These are phyloP conservation scores for Wallacemonas sp. DNA, from an alignment of 208 protist genomes.

Conservation along the genomic window DNA sequence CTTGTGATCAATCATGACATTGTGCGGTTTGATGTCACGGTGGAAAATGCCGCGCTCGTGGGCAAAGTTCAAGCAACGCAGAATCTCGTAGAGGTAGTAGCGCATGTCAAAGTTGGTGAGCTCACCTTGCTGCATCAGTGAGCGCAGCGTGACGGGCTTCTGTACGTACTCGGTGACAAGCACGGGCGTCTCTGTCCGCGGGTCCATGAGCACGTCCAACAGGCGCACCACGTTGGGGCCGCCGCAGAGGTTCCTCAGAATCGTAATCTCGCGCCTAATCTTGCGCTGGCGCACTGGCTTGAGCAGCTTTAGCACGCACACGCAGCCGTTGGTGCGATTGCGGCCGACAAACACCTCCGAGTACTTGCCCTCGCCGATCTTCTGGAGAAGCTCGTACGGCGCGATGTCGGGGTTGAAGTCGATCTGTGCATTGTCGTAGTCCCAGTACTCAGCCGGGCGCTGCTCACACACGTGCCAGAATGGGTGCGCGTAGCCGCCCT, in stretches of 20 bases:
- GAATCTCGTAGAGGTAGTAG: slow-evolving; percentile 98
- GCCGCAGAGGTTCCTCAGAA: slow-evolving; percentile 98
- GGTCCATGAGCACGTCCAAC: slow-evolving; percentile 97
- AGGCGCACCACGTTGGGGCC: slow-evolving; percentile 98
- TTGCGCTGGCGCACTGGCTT: slow-evolving; percentile 99
- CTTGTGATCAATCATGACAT: slow-evolving; percentile 99
- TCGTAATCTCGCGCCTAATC: slow-evolving; percentile 98
- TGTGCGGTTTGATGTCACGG: slow-evolving; percentile 99
- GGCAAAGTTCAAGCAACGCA: slow-evolving; percentile 94
- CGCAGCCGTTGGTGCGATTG: slow-evolving; percentile 84
- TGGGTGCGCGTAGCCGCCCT: slow-evolving; percentile 46
- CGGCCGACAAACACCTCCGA: slow-evolving; percentile 98
- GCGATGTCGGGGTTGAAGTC: slow-evolving; percentile 84
- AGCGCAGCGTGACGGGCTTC: slow-evolving; percentile 94
- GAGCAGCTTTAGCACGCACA: slow-evolving; percentile 98
- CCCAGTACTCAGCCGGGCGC: slow-evolving; percentile 88
- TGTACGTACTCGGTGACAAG: slow-evolving; percentile 99
- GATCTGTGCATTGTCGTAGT: slow-evolving; percentile 91
- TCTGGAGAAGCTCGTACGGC: slow-evolving; percentile 96
- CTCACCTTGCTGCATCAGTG: slow-evolving; percentile 90
- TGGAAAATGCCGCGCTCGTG: slow-evolving; percentile 99
- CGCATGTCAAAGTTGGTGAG: slow-evolving; percentile 98
- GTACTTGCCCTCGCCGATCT: slow-evolving; percentile 98
- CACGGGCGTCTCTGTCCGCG: slow-evolving; percentile 93
- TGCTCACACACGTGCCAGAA: slow-evolving; percentile 80